phyloP scores from a whole-genome alignment of 2,329 filamentous ascomycete genomes.

The Aureobasidium zeae region DNA sequence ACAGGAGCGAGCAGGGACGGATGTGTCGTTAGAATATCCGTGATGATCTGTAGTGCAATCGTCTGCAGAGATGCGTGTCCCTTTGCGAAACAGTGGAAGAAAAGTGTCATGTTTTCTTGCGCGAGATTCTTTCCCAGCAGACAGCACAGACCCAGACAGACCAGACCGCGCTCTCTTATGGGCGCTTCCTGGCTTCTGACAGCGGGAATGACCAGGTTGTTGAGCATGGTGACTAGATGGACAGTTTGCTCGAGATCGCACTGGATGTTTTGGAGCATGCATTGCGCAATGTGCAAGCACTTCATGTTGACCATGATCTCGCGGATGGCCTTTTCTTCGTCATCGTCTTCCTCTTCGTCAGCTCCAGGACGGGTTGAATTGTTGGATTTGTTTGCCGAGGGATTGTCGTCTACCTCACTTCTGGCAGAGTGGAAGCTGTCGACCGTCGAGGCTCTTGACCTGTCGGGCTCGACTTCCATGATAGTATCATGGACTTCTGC shows the following conservation, averaged over 20 bases:
- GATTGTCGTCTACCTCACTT: slow-evolving; percentile 67
- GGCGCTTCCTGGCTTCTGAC: slow-evolving; percentile 88
- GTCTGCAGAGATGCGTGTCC: slow-evolving; percentile 84
- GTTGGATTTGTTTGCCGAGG: slow-evolving; percentile 27
- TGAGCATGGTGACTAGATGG: slow-evolving; percentile 92
- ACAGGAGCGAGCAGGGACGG: slow-evolving; percentile 60
- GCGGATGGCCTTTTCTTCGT: slow-evolving; percentile 65
- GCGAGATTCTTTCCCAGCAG: slow-evolving; percentile 85
- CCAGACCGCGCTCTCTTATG: slow-evolving; percentile 78
- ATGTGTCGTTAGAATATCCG: slow-evolving; percentile 85
- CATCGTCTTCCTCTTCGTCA: slow-evolving; percentile 51
- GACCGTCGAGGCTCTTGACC: slow-evolving; percentile 40
- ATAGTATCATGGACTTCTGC: slow-evolving; percentile 96
- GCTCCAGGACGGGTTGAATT: slow-evolving; percentile 42
- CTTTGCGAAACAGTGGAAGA: slow-evolving; percentile 92
- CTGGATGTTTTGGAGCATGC: slow-evolving; percentile 89
- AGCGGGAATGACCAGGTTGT: slow-evolving; percentile 91
- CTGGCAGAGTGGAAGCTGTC: slow-evolving; percentile 91
- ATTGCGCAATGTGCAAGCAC: slow-evolving; percentile 92
- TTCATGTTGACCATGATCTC: slow-evolving; percentile 98
- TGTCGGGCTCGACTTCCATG: slow-evolving; percentile 52
- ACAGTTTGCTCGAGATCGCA: slow-evolving; percentile 82
- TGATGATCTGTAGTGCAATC: slow-evolving; percentile 81
- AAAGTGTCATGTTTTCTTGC: slow-evolving; percentile 82
- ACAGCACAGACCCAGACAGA: slow-evolving; percentile 84